Evolutionary conservation across 768 basidiomycete species (phyloP), one percentile per base, ranked within the genome.

Genomic region (Hypsizygus marmoreus): DNA sequence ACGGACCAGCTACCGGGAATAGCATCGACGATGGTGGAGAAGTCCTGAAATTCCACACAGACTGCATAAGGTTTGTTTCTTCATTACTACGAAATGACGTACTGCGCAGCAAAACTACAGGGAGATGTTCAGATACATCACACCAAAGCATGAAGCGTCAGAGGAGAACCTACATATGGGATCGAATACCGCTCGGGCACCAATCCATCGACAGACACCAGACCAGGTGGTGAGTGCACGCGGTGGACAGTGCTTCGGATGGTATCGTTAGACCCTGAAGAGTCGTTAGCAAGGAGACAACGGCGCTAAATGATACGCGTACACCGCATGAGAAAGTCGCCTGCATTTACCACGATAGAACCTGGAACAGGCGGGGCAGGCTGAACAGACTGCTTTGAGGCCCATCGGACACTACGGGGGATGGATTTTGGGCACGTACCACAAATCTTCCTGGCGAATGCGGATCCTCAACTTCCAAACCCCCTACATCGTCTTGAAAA

Each of bases 381-480:
- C 65, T 76, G 34, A 6, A 22, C 17, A 7, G 26, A 19, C 4
- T 4, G 25, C 11, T 26, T 29, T 14, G 14, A 24, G 37, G 9
- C 19, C 25, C 24, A 40, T 22, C 7, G 25, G 24, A 37, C 13
- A n/a, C 1, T 2, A 34, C 22, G 14, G 2, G 2, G 38, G 8
- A 23, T 11, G 16, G 4, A 38, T 28, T 31, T 3, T 13, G n/a
- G 20, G 14, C n/a, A 24, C 62, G 30, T 50, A 68, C 73, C 31
- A 61, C 45, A 51, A 75, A 76, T 32, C 59, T 41, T 2, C 76
- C 80, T 4, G 77, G 71, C 14, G 61, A 54, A 30, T 68, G 63
- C 0, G 80, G 79, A 55, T 78, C 73, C 56, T 84, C 79, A 4
- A 84, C 75, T 55, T 86, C 81, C 3, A 85, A 67, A 0, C 84